Conservation (phyloP, 345 rosid species). For the Camelina laxa region DNA sequence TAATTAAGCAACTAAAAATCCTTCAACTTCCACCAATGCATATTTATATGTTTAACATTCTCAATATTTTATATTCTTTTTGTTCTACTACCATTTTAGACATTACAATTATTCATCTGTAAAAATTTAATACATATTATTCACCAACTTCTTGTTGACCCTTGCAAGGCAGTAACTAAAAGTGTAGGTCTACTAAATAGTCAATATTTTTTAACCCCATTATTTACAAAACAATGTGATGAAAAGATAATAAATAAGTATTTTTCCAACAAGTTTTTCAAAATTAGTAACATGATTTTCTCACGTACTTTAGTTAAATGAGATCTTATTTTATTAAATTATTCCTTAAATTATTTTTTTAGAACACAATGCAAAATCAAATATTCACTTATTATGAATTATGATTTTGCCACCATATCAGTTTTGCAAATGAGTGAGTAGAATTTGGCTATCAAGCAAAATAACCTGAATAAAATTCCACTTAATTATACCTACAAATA, state of each 20-base stretch:
- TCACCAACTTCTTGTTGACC: not conserved
- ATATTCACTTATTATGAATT: too few relatives aligned
- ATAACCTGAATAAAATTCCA: too few relatives aligned
- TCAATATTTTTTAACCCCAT: not conserved
- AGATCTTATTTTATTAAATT: too few relatives aligned
- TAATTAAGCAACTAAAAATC: conserved; percentile 22
- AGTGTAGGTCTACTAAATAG: not conserved
- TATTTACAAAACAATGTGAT: too few relatives aligned
- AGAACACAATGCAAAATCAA: too few relatives aligned
- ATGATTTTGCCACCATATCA: too few relatives aligned
- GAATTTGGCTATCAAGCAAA: too few relatives aligned
- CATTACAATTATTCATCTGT: not conserved
- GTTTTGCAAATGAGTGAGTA: too few relatives aligned
- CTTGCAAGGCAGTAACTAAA: not conserved
- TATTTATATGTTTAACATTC: not conserved
- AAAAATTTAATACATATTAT: not conserved
- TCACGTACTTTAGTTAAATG: not conserved
- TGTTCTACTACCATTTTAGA: not conserved
- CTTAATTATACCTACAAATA: too few relatives aligned
- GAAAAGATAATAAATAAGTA: not conserved
- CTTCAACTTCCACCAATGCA: conserved; percentile 9
- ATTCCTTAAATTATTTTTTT: too few relatives aligned
- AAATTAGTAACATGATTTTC: too few relatives aligned
- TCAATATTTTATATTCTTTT: not conserved
- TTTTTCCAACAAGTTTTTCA: not conserved